These are phyloP conservation scores for Balakata baccata DNA, from an alignment of 345 rosid genomes.

Conservation along the genomic window DNA sequence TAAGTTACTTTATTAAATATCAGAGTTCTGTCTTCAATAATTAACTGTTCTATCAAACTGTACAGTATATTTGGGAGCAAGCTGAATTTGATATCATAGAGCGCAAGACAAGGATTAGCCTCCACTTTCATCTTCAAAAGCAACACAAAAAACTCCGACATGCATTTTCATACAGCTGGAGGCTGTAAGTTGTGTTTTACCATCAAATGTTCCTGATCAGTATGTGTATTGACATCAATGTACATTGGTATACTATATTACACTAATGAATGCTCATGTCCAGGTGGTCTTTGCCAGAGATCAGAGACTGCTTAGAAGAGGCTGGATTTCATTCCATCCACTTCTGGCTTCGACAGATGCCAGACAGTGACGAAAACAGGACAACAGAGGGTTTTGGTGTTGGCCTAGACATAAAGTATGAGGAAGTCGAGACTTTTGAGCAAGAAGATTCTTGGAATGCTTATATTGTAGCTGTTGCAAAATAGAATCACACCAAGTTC, in stretches of 20 bases:
- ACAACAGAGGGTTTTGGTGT: constrained; percentile 68
- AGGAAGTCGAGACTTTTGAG: constrained; percentile 61
- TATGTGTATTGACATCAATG: background rate
- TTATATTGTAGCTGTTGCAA: constrained; percentile 60
- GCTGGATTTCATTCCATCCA: constrained; percentile 79
- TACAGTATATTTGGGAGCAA: constrained; percentile 88
- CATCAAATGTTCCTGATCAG: background rate
- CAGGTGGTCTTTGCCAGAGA: constrained; percentile 91
- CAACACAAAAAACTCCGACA: constrained; percentile 73
- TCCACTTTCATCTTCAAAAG: constrained; percentile 74
- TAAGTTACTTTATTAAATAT: background rate
- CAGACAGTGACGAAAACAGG: constrained; percentile 54
- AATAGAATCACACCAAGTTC: constrained; percentile 21
- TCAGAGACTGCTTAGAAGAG: constrained; percentile 82
- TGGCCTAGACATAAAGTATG: constrained; percentile 61
- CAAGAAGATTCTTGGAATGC: constrained; percentile 95
- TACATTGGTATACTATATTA: background rate
- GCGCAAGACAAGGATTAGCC: constrained; percentile 81
- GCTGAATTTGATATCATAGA: constrained; percentile 72
- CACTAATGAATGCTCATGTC: constrained; percentile 9
- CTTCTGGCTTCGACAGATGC: constrained; percentile 85
- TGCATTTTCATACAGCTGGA: constrained; percentile 91
- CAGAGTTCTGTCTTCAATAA: background rate
- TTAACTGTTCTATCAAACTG: background rate
- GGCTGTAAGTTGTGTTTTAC: constrained; percentile 53